These are phyloP conservation scores for Catharanthus roseus DNA, from an alignment of 257 asterid genomes.

Conservation along the genomic window DNA sequence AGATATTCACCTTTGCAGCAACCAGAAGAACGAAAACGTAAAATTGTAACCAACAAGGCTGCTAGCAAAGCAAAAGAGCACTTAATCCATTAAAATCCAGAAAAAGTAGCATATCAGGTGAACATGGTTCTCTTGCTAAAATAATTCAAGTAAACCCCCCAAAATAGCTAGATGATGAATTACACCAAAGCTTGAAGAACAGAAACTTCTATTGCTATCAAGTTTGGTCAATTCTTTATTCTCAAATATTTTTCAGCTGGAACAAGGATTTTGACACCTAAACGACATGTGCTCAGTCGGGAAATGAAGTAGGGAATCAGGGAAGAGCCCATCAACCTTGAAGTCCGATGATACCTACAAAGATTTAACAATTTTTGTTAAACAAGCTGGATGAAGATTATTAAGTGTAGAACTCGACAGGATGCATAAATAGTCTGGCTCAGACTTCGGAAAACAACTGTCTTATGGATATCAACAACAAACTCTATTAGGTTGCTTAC, in stretches of 20 bases:
- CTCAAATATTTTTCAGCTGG: not conserved
- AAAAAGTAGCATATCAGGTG: not conserved
- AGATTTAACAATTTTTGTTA: slow-evolving; percentile 2
- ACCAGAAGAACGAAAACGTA: not conserved
- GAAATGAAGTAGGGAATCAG: not conserved
- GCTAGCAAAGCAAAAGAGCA: not conserved
- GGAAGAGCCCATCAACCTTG: slow-evolving; percentile 52
- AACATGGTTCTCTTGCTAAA: not conserved
- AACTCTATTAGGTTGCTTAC: not conserved
- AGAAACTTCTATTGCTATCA: not conserved
- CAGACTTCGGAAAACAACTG: not conserved
- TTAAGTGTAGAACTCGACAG: not conserved
- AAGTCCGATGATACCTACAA: slow-evolving; percentile 90
- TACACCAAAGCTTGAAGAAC: not conserved
- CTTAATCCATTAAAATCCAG: slow-evolving; percentile 3
- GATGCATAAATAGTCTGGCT: not conserved
- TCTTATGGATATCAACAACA: not conserved
- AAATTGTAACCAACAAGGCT: not conserved
- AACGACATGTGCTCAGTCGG: slow-evolving; percentile 3
- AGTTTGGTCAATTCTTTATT: slow-evolving; percentile 9
- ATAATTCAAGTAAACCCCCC: not conserved
- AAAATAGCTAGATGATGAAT: not conserved
- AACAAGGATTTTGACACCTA: not conserved
- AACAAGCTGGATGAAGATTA: not conserved
- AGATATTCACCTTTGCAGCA: no score